Conservation (phyloP, 2,329 filamentous ascomycete species). For the Cadophora sp. region DNA sequence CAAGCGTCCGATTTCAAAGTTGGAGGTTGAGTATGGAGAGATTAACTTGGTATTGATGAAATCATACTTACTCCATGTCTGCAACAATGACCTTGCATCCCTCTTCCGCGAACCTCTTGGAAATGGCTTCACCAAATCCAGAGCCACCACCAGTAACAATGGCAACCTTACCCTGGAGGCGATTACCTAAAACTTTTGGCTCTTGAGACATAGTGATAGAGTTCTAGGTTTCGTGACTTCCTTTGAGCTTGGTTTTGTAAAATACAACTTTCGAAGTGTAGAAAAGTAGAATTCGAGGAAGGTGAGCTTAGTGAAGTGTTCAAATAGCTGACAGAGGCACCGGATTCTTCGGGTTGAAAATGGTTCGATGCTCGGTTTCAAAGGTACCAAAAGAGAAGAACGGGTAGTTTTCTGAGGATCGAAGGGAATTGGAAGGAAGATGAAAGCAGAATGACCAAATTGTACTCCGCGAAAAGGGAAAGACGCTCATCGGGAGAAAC, state of each 20-base stretch:
- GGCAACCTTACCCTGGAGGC: slow-evolving; percentile 60
- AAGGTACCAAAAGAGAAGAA: not conserved
- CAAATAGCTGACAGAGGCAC: not conserved
- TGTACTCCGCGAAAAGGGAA: not conserved
- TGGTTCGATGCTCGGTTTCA: not conserved
- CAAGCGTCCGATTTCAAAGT: no score
- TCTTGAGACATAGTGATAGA: slow-evolving; percentile 44
- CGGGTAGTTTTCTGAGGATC: not conserved
- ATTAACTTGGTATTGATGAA: not conserved
- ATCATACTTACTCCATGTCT: slow-evolving; percentile 56
- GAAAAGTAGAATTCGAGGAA: not conserved
- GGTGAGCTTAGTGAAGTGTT: not conserved
- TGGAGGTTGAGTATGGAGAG: no score
- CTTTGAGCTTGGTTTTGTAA: not conserved
- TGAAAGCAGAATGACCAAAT: not conserved
- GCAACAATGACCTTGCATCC: slow-evolving; percentile 67
- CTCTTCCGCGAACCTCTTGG: slow-evolving; percentile 63
- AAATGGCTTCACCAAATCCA: slow-evolving; percentile 70
- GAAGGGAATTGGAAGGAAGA: not conserved
- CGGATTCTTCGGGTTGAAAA: not conserved
- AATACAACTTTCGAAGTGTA: not conserved
- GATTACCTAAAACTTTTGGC: slow-evolving; percentile 37
- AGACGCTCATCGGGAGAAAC: slow-evolving; percentile 11
- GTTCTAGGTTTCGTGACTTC: slow-evolving; percentile 33
- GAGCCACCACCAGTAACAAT: slow-evolving; percentile 66